A percentile compares a stretch with the other conserved stretches of the same genome.
These are phyloP conservation scores for Remersonia thermophila DNA, from an alignment of 2,329 filamentous ascomycete genomes.

Conservation along the genomic window DNA sequence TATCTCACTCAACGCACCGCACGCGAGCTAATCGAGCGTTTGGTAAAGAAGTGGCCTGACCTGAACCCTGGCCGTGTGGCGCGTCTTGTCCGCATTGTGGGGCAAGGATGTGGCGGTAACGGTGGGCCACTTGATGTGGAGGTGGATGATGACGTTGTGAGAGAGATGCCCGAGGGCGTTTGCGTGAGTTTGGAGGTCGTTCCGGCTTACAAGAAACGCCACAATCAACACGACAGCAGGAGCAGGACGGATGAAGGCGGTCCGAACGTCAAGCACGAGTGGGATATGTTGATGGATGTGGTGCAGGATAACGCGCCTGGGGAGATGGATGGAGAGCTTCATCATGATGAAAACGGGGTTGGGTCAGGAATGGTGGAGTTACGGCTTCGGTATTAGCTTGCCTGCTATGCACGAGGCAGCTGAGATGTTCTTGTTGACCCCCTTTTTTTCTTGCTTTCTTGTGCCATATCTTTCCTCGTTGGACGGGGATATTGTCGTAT, in stretches of 20 bases:
- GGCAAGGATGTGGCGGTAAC: conserved; percentile 42
- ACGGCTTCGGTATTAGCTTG: conserved; percentile 37
- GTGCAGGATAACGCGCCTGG: conserved; percentile 27
- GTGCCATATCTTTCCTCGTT: too few species aligned
- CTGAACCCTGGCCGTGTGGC: conserved; percentile 61
- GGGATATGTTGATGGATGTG: conserved; percentile 49
- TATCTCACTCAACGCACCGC: conserved; percentile 71
- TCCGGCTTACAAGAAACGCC: conserved; percentile 24
- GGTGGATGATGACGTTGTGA: conserved; percentile 81
- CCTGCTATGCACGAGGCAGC: too few species aligned
- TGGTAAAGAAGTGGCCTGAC: conserved; percentile 63
- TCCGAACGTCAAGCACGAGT: conserved; percentile 42
- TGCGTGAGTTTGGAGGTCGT: conserved; percentile 69
- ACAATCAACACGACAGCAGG: conserved; percentile 13
- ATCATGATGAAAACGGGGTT: too few species aligned
- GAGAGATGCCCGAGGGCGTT: conserved; percentile 75
- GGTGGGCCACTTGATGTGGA: conserved; percentile 51
- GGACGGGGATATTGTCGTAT: too few species aligned
- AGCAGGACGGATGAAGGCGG: conserved; percentile 19
- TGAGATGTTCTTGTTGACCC: not conserved
- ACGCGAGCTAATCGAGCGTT: conserved; percentile 57
- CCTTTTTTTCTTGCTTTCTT: not conserved
- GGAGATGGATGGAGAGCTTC: conserved; percentile 23
- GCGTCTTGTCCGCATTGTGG: conserved; percentile 59
- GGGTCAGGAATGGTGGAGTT: conserved; percentile 26